Percentiles rank a stretch among this genome's conserved stretches.
Conservation (phyloP, 352 stramenopile species). For the Phytophthora ramorum region DNA sequence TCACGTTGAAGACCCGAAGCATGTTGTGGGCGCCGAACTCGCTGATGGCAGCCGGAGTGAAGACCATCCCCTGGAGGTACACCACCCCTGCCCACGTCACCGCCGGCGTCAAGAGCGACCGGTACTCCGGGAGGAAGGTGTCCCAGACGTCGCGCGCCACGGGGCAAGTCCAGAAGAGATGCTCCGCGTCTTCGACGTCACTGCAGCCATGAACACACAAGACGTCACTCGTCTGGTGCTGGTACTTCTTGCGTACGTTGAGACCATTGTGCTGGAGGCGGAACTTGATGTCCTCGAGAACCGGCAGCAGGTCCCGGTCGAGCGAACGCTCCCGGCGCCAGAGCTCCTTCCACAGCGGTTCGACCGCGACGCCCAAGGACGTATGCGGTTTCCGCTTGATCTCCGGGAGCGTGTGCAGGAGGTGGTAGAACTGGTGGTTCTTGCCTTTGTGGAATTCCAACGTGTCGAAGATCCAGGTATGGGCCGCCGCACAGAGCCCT, state of each 20-base stretch:
- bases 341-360: constrained; percentile 5
- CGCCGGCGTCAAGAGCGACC: neutral
- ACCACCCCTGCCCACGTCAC: constrained; percentile 8
- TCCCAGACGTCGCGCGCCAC: neutral
- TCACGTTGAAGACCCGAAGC: constrained; percentile 26
- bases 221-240: constrained; percentile 4
- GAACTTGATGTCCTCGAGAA: constrained; percentile 23
- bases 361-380: constrained; percentile 1
- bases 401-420: constrained; percentile 1
- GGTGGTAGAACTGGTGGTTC: constrained; percentile 21
- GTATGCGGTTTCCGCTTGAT: neutral
- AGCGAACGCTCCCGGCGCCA: constrained; percentile 4
- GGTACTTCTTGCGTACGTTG: constrained; percentile 17
- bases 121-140: neutral
- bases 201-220: constrained; percentile 18
- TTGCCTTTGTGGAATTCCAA: neutral
- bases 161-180: constrained; percentile 19
- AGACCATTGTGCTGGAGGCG: constrained; percentile 26
- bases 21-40: constrained; percentile 13
- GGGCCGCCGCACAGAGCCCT: neutral
- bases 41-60: neutral
- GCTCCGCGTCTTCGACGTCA: constrained; percentile 4
- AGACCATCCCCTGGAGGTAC: constrained; percentile 1
- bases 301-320: constrained; percentile 16
- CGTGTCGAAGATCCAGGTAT: constrained; percentile 9